A percentile compares a stretch with the other conserved stretches of the same genome.
These are phyloP conservation scores for Clitopilus hobsonii DNA, from an alignment of 768 basidiomycete genomes.

Conservation along the genomic window DNA sequence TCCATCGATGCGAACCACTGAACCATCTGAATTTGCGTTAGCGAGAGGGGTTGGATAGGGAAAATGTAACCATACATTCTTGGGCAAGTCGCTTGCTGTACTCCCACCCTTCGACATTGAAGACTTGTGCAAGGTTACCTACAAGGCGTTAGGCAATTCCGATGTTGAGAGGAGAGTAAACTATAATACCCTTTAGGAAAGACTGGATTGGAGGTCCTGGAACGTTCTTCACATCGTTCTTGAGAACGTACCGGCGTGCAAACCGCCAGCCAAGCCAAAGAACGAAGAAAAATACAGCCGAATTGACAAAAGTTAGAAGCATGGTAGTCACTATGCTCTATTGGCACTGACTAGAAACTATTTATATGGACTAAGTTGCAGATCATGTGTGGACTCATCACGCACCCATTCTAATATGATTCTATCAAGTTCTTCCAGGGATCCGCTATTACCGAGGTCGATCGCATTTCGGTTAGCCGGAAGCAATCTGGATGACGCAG, in stretches of 20 bases:
- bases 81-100: slow-evolving; percentile 7
- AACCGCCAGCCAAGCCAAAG: slow-evolving; percentile 8
- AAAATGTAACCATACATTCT: slow-evolving; percentile 7
- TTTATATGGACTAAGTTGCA: no score
- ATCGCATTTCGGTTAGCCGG: no score
- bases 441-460: no score
- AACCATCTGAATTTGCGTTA: slow-evolving; percentile 9
- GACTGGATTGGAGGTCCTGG: slow-evolving; percentile 26
- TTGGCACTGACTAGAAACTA: no score
- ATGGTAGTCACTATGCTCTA: no score
- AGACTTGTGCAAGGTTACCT: slow-evolving; percentile 14
- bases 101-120: slow-evolving; percentile 12
- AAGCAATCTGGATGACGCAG: no score
- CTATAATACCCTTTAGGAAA: slow-evolving; percentile 21
- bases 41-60: neutral
- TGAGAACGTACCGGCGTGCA: slow-evolving; percentile 10
- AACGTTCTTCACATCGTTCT: slow-evolving; percentile 25
- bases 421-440: no score
- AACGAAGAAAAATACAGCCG: slow-evolving; percentile 3
- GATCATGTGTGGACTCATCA: no score
- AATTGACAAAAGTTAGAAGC: neutral
- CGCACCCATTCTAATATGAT: no score
- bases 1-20: slow-evolving; percentile 12
- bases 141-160: neutral
- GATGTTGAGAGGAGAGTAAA: neutral